Evolutionary conservation across 192 early-diverging fungal species (phyloP).

Genomic region (Coemansia furcata): DNA sequence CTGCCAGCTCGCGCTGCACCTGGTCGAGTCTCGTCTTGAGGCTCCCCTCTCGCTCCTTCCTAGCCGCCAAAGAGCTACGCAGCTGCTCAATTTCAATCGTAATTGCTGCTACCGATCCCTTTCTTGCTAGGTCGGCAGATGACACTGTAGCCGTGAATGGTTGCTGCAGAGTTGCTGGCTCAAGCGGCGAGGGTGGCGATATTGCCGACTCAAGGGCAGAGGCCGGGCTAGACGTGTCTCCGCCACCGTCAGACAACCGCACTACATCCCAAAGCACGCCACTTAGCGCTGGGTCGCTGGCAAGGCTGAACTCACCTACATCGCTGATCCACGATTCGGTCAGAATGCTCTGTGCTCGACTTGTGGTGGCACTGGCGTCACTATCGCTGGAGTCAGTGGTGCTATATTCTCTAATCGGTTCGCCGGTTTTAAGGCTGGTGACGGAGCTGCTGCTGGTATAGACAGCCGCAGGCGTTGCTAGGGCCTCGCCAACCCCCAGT

Average conservation of each 20-base stretch:
- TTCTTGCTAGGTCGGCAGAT: constrained; percentile 35
- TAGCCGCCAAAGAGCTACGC: constrained; percentile 24
- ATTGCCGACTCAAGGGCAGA: background rate
- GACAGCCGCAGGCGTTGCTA: background rate
- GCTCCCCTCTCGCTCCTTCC: constrained; percentile 9
- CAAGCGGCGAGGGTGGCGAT: background rate
- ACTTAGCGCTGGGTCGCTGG: constrained; percentile 19
- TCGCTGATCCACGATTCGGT: constrained; percentile 50
- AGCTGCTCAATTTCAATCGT: constrained; percentile 38
- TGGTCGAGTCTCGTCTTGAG: constrained; percentile 24
- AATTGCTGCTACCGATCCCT: constrained; percentile 33
- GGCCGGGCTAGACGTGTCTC: background rate
- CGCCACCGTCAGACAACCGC: constrained; percentile 23
- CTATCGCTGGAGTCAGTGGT: background rate
- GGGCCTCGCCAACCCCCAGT: constrained; percentile 58
- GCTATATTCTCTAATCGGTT: background rate
- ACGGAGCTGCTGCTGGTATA: background rate
- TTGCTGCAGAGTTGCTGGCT: background rate
- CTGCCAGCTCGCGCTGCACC: too few species aligned
- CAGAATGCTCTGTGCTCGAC: constrained; percentile 11
- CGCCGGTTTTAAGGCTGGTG: background rate
- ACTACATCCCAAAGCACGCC: constrained; percentile 53
- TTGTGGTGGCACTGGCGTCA: background rate
- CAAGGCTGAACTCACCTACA: constrained; percentile 19
- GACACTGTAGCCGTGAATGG: constrained; percentile 13